These are phyloP conservation scores for Canavalia gladiata DNA, from an alignment of 306 rosid species.

Conservation along the genomic window DNA sequence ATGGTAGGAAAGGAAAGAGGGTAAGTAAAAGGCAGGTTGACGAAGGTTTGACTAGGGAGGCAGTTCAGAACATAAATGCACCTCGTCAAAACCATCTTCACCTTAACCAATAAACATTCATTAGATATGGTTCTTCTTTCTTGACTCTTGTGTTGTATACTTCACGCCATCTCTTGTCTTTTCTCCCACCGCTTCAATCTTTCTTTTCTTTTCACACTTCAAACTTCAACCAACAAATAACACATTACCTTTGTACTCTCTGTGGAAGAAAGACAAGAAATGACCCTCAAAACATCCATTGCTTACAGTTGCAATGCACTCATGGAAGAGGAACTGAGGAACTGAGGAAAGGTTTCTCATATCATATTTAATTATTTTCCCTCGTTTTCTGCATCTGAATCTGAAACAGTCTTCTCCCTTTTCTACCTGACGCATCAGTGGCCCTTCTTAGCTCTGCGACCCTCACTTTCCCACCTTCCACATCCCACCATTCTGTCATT, in stretches of 20 bases:
- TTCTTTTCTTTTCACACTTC: neutral
- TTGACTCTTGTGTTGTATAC: neutral
- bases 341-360: no score
- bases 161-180: neutral
- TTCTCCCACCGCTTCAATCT: constrained; percentile 10
- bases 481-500: neutral
- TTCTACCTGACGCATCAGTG: neutral
- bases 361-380: constrained; percentile 7
- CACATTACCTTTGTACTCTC: no score
- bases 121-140: neutral
- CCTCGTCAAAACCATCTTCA: constrained; percentile 31
- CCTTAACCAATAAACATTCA: constrained; percentile 50
- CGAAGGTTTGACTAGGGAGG: neutral
- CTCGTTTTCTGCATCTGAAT: constrained; percentile 31
- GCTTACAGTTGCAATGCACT: neutral
- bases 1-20: neutral
- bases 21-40: neutral
- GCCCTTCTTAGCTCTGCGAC: neutral
- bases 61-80: constrained; percentile 35
- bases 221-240: no score
- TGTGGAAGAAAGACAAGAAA: no score
- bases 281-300: neutral
- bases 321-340: no score
- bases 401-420: neutral
- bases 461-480: neutral